Percentiles rank a stretch among this genome's conserved stretches.
phyloP scores from a whole-genome alignment of 768 basidiomycete genomes.

The Suillus discolor region DNA sequence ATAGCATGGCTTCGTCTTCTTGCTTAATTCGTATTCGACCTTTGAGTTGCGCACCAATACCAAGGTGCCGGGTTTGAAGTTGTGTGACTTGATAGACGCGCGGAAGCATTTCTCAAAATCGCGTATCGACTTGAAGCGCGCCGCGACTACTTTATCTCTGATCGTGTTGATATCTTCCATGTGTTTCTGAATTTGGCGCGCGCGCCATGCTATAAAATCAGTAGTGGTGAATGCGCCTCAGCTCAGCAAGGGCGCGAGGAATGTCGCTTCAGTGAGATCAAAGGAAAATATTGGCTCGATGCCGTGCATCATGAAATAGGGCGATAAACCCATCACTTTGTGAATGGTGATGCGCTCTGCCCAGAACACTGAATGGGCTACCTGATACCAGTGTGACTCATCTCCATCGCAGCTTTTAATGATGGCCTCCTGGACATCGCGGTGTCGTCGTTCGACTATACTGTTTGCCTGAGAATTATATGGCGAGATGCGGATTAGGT shows the following conservation, averaged over 20 bases:
- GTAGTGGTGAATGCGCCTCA: too few species aligned
- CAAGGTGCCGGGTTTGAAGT: too few species aligned
- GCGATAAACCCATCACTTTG: not conserved
- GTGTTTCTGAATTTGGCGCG: too few species aligned
- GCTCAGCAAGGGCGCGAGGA: not conserved
- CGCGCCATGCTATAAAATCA: too few species aligned
- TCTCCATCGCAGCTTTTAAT: not conserved
- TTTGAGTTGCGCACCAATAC: too few species aligned
- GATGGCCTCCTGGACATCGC: conserved; percentile 12
- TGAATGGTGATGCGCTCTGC: not conserved
- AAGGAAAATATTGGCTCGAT: not conserved
- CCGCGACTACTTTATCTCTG: too few species aligned
- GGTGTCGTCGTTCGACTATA: not conserved
- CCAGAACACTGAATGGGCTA: not conserved
- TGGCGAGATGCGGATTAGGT: not conserved
- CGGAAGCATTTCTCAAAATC: too few species aligned
- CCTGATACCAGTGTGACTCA: not conserved
- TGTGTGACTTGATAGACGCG: too few species aligned
- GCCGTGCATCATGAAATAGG: not conserved
- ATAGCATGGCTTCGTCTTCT: too few species aligned
- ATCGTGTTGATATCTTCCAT: too few species aligned
- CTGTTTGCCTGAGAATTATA: not conserved
- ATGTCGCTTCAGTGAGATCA: not conserved
- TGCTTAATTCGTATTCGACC: too few species aligned
- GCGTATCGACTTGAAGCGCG: too few species aligned